Evolutionary conservation across 371 early-diverging fungal genomes (phyloP), one percentile per base, ranked within the genome.

Genomic region (Mucor irregularis): DNA sequence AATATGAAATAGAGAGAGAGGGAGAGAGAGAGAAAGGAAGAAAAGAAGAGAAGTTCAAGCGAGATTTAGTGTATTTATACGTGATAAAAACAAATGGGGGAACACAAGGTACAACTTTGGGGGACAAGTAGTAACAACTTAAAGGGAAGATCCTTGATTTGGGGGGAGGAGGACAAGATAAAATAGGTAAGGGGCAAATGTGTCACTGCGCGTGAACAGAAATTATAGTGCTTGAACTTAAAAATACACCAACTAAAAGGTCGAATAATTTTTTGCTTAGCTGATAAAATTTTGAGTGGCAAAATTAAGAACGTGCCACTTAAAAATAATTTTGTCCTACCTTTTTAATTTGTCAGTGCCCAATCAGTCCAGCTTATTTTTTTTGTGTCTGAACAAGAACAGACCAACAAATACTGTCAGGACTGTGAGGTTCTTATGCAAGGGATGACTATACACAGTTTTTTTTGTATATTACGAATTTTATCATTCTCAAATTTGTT

Each of bases 221-320:
- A 28, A 38, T 55, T 44, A 37, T 19, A 16, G 50, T 28, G 17
- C n/a, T 35, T 14, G 50, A 49, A 49, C 33, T 34, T 37, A 26
- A 28, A 31, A 40, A 31, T 42, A 26, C 40, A 50, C 40, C 28
- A 46, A 40, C 53, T 52, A 51, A 59, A 52, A 59, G 33, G 45
- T 42, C 44, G 44, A 45, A 45, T 50, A 28, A 24, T 37, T 33
- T n/a, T 45, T 42, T 31, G 2, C 19, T 31, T 19, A 19, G 22
- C 19, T 24, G 14, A 35, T 14, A 5, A 28, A 28, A 33, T 38
- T n/a, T n/a, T n/a, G n/a, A n/a, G n/a, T n/a, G n/a, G n/a, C n/a
- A n/a, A 28, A 47, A 46, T 35, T 35, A 50, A 58, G 54, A 64
- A 58, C 59, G 64, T 64, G 59, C 49, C 59, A 58, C 54, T 35